Evolutionary conservation across 805 yeast species (phyloP), one percentile per base, ranked within the genome.

Genomic region (Debaryomyces prosopidis): DNA sequence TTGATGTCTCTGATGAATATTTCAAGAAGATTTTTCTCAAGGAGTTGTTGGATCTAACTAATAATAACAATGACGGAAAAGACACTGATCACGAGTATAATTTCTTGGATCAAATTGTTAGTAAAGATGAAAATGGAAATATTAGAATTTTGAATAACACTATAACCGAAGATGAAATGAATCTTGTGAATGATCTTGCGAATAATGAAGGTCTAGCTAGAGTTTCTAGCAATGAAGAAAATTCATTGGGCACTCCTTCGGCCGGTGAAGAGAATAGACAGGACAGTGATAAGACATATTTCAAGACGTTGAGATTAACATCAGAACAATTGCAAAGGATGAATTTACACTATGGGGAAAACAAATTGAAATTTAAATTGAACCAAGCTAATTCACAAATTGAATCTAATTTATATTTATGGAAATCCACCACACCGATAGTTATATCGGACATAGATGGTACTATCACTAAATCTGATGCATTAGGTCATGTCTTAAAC

Each of bases 391-490:
- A 82, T 52, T 89, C 97, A 1, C 73, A 83, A 27, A 80, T 92
- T 9, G 73, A 71, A 9, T 82, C 96, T 0, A 81, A 85, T 53
- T 71, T 94, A 43, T 92, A 76, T 58, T 75, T 89, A 34, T 94
- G 99, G 99, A 82, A 83, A 51, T 76, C 84, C 53, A 76, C 82
- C 46, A 84, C 85, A 0, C 97, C 98, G 1, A 87, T 94, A 35
- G 99, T 94, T 5, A 92, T 94, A 19, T 89, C 97, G 7, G 99
- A 94, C 68, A 94, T 94, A 47, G 99, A 94, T 64, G 99, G 99
- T 14, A 94, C 99, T 1, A 94, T 94, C 53, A 94, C 99, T 14
- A 91, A 90, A 65, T 90, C 97, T 0, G 99, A 94, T 69, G 99
- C 99, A 0, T 71, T 94, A 57, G 99, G 99, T 2, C 99, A 94